Evolutionary conservation across 768 basidiomycete genomes (phyloP).

Genomic region (Lentinula aciculospora): DNA sequence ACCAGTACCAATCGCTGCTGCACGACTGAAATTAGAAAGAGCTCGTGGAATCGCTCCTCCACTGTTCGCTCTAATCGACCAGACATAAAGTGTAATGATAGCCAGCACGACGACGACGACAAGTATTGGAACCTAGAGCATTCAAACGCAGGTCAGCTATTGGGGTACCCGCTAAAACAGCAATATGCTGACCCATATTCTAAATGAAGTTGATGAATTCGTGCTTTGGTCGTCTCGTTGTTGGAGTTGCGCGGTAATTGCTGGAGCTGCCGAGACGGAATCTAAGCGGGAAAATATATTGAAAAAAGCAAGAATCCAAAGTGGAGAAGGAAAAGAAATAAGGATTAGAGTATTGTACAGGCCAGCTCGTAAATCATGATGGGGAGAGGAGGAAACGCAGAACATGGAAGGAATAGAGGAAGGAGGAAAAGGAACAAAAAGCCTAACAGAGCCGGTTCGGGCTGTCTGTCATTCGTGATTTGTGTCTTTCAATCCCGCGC

Average conservation of each 20-base stretch:
- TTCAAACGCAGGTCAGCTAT: background rate
- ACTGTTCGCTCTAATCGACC: constrained; percentile 5
- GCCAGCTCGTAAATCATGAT: constrained; percentile 5
- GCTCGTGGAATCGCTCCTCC: constrained; percentile 15
- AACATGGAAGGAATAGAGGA: background rate
- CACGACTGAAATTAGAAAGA: constrained; percentile 5
- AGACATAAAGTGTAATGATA: constrained; percentile 16
- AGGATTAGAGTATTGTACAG: constrained; percentile 3
- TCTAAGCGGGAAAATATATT: background rate
- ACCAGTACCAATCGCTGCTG: constrained; percentile 9
- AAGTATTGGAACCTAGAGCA: constrained; percentile 19
- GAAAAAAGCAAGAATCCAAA: background rate
- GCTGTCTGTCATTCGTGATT: constrained; percentile 3
- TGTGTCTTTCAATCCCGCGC: background rate
- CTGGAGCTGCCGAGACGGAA: constrained; percentile 4
- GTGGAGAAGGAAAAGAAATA: background rate
- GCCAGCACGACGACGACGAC: constrained; percentile 21
- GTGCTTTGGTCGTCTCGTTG: background rate
- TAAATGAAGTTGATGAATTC: background rate
- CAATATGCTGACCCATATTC: background rate
- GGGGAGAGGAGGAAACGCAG: background rate
- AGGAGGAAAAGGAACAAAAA: background rate
- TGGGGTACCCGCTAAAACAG: background rate
- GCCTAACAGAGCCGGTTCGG: background rate
- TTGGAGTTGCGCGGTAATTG: background rate